A percentile compares a stretch with the other conserved stretches of the same genome.
Conservation (phyloP, 176 grass and related monocot genomes). For the Aechmea fasciata region DNA sequence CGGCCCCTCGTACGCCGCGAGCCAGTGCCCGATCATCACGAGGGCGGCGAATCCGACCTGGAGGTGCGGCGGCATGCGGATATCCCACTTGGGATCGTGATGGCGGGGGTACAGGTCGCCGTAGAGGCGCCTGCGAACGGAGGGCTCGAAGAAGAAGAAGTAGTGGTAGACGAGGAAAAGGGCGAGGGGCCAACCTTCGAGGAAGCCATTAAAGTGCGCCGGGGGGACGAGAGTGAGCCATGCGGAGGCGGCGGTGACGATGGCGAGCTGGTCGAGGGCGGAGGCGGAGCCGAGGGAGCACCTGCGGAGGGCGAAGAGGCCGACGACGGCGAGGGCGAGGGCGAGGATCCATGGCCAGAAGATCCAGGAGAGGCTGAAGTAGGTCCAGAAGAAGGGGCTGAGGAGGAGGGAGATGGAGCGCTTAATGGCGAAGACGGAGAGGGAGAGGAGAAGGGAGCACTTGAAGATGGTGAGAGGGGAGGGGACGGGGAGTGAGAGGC, state of each 20-base stretch:
- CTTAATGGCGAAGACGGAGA: constrained; percentile 10
- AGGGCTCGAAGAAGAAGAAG: constrained; percentile 29
- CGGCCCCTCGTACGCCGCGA: constrained; percentile 27
- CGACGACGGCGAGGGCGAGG: constrained; percentile 1
- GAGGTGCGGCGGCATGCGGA: constrained; percentile 1
- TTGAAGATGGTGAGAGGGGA: not conserved
- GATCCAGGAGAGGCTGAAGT: constrained; percentile 23
- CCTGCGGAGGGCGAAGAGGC: constrained; percentile 7
- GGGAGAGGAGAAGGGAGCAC: not conserved
- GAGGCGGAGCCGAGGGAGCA: constrained; percentile 11
- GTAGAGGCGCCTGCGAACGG: constrained; percentile 23
- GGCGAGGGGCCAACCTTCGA: constrained; percentile 19
- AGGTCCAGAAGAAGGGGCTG: constrained; percentile 30
- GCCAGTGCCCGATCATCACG: constrained; percentile 27
- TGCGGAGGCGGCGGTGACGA: constrained; percentile 19
- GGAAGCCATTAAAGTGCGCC: constrained; percentile 25
- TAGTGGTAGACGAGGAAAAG: constrained; percentile 25
- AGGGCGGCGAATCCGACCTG: constrained; percentile 18
- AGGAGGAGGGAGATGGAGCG: constrained; percentile 8
- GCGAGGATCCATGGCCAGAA: constrained; percentile 25
- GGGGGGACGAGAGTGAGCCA: constrained; percentile 30
- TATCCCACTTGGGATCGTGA: constrained; percentile 26
- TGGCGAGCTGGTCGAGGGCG: constrained; percentile 14
- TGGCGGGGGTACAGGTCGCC: constrained; percentile 24
- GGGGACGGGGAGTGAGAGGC: not conserved